These are phyloP conservation scores for Apiospora arundinis DNA, from an alignment of 2,329 filamentous ascomycete species.

Conservation along the genomic window DNA sequence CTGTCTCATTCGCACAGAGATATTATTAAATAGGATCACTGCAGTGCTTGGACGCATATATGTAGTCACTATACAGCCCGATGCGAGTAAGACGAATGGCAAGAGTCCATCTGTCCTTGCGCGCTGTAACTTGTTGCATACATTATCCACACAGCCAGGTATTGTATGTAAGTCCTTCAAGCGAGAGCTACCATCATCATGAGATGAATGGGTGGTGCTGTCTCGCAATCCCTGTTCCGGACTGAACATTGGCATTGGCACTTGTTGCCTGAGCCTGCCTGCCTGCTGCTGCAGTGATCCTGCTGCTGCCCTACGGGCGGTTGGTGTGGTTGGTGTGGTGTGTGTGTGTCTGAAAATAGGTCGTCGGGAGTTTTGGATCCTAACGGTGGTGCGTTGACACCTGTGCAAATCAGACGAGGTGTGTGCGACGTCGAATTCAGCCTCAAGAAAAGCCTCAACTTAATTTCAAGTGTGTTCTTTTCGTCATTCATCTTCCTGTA, in stretches of 20 bases:
- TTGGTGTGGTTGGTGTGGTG: too few species aligned
- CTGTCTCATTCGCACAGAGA: not conserved
- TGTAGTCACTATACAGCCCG: not conserved
- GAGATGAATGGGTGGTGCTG: not conserved
- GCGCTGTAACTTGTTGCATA: not conserved
- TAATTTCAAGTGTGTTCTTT: too few species aligned
- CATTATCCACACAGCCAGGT: not conserved
- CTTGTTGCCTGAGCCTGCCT: not conserved
- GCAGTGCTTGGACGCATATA: not conserved
- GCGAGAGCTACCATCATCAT: not conserved
- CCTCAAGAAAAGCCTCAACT: too few species aligned
- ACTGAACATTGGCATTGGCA: not conserved
- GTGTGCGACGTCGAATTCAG: too few species aligned
- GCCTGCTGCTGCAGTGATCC: too few species aligned
- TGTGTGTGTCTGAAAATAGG: too few species aligned
- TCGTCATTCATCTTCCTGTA: too few species aligned
- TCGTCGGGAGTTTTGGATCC: too few species aligned
- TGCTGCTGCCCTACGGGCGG: too few species aligned
- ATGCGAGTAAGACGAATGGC: not conserved
- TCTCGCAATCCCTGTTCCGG: slow-evolving; percentile 1
- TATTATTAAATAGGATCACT: not conserved
- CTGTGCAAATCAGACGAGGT: too few species aligned
- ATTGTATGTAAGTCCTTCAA: not conserved
- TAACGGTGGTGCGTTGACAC: too few species aligned
- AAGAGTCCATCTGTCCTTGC: not conserved